These are phyloP conservation scores for Tricholoma hemisulphureum DNA, from an alignment of 768 basidiomycete species.

Conservation along the genomic window DNA sequence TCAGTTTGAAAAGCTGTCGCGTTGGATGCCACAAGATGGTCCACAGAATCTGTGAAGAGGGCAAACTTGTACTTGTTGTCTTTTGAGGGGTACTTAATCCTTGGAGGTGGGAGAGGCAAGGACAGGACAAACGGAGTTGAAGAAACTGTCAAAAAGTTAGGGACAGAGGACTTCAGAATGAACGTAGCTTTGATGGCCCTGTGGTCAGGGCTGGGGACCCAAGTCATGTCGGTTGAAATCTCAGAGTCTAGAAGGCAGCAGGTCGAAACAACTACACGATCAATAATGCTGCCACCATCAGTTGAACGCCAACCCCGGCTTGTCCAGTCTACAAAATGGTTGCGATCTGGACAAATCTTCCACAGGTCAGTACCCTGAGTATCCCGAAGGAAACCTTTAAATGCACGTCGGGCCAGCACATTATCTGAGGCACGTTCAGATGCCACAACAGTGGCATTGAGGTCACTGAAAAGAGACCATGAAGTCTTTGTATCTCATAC, in stretches of 20 bases:
- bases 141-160: background rate
- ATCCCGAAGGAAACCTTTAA: constrained; percentile 5
- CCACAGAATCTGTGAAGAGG: background rate
- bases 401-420: background rate
- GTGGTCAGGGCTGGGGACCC: constrained; percentile 7
- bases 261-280: constrained; percentile 10
- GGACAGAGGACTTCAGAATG: background rate
- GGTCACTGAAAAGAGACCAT: constrained; percentile 15
- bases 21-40: background rate
- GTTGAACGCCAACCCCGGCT: background rate
- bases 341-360: constrained; percentile 6
- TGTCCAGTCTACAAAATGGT: constrained; percentile 15
- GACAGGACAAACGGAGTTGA: background rate
- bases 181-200: background rate
- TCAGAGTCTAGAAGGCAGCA: constrained; percentile 1
- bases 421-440: constrained; percentile 9
- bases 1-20: background rate
- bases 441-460: constrained; percentile 15
- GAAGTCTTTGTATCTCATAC: background rate
- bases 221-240: background rate
- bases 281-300: constrained; percentile 21
- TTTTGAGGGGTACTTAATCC: constrained; percentile 1
- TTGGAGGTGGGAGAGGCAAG: background rate
- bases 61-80: background rate
- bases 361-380: constrained; percentile 16